Evolutionary conservation across 2,329 filamentous ascomycete species (phyloP).

Genomic region (Diaporthe sp.): DNA sequence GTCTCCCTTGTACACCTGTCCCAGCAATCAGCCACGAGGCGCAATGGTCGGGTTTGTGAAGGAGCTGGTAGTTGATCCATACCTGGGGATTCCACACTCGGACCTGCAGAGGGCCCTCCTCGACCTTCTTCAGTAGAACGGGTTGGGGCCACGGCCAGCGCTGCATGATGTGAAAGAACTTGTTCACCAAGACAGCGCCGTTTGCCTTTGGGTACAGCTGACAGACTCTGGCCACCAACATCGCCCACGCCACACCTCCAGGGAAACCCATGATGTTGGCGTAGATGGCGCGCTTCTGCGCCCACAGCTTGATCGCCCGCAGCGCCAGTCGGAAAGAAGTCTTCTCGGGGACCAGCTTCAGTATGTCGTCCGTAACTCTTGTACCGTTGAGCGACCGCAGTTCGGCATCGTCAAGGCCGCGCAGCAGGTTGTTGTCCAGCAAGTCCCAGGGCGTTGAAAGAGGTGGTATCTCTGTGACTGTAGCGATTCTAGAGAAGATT

Average conservation of each 20-base stretch:
- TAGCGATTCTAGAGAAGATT: constrained; percentile 84
- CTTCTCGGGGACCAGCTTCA: constrained; percentile 88
- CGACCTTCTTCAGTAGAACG: constrained; percentile 90
- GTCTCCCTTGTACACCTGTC: constrained; percentile 82
- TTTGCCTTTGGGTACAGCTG: constrained; percentile 96
- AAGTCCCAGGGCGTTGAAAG: constrained; percentile 66
- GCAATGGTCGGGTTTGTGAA: not conserved
- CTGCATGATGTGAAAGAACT: constrained; percentile 94
- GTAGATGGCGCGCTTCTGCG: constrained; percentile 91
- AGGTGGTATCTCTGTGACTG: constrained; percentile 77
- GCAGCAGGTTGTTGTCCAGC: constrained; percentile 86
- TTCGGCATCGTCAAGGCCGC: constrained; percentile 88
- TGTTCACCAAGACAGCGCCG: constrained; percentile 88
- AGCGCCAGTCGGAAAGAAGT: constrained; percentile 91
- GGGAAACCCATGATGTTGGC: constrained; percentile 97
- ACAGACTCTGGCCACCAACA: constrained; percentile 95
- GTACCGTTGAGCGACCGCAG: constrained; percentile 94
- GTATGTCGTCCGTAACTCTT: constrained; percentile 92
- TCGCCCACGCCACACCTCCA: constrained; percentile 97
- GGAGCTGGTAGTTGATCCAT: constrained; percentile 46
- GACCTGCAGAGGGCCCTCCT: constrained; percentile 84
- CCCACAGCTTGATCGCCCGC: constrained; percentile 96
- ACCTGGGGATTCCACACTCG: constrained; percentile 96
- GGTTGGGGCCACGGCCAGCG: constrained; percentile 96
- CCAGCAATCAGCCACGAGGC: constrained; percentile 43